These are phyloP conservation scores for Chytriomyces confervae DNA, from an alignment of 192 early-diverging fungal species.

Conservation along the genomic window DNA sequence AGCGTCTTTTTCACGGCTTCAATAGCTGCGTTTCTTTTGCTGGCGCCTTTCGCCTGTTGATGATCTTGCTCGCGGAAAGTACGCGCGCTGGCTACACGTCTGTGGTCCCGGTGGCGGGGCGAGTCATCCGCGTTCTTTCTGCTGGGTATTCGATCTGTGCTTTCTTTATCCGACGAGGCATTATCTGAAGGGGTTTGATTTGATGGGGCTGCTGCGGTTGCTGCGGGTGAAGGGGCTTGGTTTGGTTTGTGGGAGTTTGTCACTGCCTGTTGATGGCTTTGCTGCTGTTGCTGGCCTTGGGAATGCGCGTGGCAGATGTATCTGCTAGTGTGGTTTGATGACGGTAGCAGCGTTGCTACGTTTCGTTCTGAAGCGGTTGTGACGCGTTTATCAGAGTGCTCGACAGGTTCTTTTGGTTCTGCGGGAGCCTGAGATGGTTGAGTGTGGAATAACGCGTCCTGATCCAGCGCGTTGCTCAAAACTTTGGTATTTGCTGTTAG, in stretches of 20 bases:
- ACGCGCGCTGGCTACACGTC: slow-evolving; percentile 28
- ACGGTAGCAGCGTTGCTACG: slow-evolving; percentile 5
- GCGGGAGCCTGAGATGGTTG: neutral
- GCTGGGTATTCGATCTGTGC: neutral
- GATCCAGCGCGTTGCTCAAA: neutral
- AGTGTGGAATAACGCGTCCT: too few relatives aligned
- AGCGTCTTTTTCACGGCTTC: neutral
- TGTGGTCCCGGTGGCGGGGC: slow-evolving; percentile 7
- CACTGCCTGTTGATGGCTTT: neutral
- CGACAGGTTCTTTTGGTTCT: neutral
- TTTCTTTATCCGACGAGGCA: neutral
- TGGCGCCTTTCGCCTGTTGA: neutral
- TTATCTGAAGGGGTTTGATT: neutral
- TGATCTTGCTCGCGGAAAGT: slow-evolving; percentile 29
- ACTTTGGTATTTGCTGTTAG: neutral
- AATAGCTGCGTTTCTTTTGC: neutral
- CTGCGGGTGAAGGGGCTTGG: too few relatives aligned
- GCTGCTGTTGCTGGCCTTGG: too few relatives aligned
- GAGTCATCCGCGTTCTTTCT: neutral
- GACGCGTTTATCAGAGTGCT: too few relatives aligned
- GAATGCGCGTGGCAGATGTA: slow-evolving; percentile 7
- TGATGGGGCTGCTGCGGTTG: neutral
- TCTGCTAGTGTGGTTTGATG: slow-evolving; percentile 9
- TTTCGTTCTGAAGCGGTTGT: neutral
- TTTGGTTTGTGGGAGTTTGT: neutral